Percentiles rank a stretch among this genome's conserved stretches.
These are phyloP conservation scores for Gossypium gossypioides DNA, from an alignment of 441 rosid genomes.

Conservation along the genomic window DNA sequence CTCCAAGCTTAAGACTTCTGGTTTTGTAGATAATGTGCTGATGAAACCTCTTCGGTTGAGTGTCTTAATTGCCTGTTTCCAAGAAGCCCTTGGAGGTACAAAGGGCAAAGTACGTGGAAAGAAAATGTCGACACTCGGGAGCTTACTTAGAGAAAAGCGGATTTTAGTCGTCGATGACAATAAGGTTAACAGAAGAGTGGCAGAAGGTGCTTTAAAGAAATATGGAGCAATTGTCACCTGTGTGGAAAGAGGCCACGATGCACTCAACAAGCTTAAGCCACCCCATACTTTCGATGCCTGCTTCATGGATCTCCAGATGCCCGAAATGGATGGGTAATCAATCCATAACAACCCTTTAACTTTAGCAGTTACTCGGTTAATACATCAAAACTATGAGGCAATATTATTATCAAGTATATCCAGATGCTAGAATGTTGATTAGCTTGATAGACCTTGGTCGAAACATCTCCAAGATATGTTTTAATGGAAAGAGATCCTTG, in stretches of 20 bases:
- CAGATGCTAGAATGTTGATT: not conserved
- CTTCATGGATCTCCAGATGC: conserved; percentile 98
- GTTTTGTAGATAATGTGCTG: conserved; percentile 47
- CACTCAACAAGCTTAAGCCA: conserved; percentile 57
- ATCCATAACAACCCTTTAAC: not conserved
- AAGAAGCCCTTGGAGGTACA: conserved; percentile 58
- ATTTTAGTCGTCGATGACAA: conserved; percentile 95
- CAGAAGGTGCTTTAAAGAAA: conserved; percentile 78
- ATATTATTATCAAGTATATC: not conserved
- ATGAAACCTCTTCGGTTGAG: conserved; percentile 70
- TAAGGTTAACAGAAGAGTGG: conserved; percentile 78
- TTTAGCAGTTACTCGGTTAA: not conserved
- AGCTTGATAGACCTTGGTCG: not conserved
- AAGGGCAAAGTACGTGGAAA: conserved; percentile 37
- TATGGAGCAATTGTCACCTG: conserved; percentile 80
- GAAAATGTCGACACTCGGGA: conserved; percentile 43
- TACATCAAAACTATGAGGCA: not conserved
- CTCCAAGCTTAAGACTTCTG: conserved; percentile 41
- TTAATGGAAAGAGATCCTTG: not conserved
- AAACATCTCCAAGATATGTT: not conserved
- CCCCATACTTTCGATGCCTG: conserved; percentile 84
- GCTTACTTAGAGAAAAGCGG: conserved; percentile 46
- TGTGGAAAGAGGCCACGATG: conserved; percentile 70
- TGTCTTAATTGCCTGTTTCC: conserved; percentile 56
- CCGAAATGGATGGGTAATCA: conserved; percentile 88